Conservation (phyloP, 2,329 filamentous ascomycete species). For the Sclerotinia subarctica region DNA sequence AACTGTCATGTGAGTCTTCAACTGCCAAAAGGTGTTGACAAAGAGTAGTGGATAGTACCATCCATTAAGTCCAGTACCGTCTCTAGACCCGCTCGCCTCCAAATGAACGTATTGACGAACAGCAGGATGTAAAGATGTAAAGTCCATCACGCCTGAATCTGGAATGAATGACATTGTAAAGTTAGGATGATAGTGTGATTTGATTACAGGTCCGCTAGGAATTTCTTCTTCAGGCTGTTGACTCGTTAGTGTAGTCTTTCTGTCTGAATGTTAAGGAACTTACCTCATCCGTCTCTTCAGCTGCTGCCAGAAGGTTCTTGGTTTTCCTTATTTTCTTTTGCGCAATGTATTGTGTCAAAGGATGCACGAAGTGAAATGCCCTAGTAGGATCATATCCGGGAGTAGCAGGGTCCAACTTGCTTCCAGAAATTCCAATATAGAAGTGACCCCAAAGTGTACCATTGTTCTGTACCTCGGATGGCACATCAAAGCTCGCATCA, state of each 20-base stretch:
- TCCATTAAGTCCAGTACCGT: slow-evolving; percentile 78
- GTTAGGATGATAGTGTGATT: slow-evolving; percentile 93
- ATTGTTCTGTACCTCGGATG: slow-evolving; percentile 79
- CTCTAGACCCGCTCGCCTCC: slow-evolving; percentile 76
- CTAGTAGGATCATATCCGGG: slow-evolving; percentile 68
- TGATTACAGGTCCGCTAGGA: slow-evolving; percentile 64
- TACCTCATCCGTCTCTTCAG: slow-evolving; percentile 49
- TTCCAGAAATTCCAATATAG: slow-evolving; percentile 75
- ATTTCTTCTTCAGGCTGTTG: slow-evolving; percentile 48
- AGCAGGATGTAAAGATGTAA: slow-evolving; percentile 66
- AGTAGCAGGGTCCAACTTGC: slow-evolving; percentile 70
- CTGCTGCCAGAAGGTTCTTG: slow-evolving; percentile 69
- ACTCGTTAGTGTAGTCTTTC: slow-evolving; percentile 44
- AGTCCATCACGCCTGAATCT: slow-evolving; percentile 68
- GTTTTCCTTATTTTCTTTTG: slow-evolving; percentile 90
- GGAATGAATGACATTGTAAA: slow-evolving; percentile 86
- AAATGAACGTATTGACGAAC: slow-evolving; percentile 74
- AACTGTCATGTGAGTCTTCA: slow-evolving; percentile 84
- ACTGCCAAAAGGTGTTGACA: slow-evolving; percentile 96
- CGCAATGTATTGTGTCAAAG: slow-evolving; percentile 82
- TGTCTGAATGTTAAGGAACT: slow-evolving; percentile 32
- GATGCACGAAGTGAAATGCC: slow-evolving; percentile 80
- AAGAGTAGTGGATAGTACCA: slow-evolving; percentile 94
- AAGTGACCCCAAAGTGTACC: slow-evolving; percentile 95
- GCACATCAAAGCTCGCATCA: slow-evolving; percentile 74